These are phyloP conservation scores for Alternaria gaisen DNA, from an alignment of 2,329 filamentous ascomycete species.

Conservation along the genomic window DNA sequence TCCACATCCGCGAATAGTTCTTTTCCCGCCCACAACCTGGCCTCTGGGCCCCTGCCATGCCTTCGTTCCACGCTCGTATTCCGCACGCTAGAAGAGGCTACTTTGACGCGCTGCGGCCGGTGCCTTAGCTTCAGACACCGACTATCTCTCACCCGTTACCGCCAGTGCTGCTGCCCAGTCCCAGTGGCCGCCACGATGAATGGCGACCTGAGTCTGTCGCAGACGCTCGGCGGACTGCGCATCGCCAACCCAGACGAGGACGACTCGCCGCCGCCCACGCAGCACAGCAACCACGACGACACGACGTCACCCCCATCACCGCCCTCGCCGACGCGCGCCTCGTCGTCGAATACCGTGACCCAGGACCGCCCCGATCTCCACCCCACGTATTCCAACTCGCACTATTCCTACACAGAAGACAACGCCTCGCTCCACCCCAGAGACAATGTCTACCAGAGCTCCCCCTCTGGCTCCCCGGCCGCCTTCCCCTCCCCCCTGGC, in stretches of 20 bases:
- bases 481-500: slow-evolving; percentile 38
- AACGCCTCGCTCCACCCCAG: slow-evolving; percentile 53
- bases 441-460: slow-evolving; percentile 49
- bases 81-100: slow-evolving; percentile 26
- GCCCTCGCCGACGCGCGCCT: slow-evolving; percentile 31
- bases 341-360: slow-evolving; percentile 52
- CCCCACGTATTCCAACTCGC: slow-evolving; percentile 14
- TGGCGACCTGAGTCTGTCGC: slow-evolving; percentile 89
- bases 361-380: slow-evolving; percentile 38
- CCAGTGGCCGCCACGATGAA: slow-evolving; percentile 69
- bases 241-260: slow-evolving; percentile 95
- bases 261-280: slow-evolving; percentile 48
- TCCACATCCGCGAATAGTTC: slow-evolving; percentile 27
- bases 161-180: slow-evolving; percentile 30
- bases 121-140: slow-evolving; percentile 30
- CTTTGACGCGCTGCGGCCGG: slow-evolving; percentile 30
- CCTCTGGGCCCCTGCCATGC: slow-evolving; percentile 44
- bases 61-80: slow-evolving; percentile 26
- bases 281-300: slow-evolving; percentile 8
- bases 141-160: slow-evolving; percentile 29
- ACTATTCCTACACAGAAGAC: slow-evolving; percentile 22
- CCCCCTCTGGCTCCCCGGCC: slow-evolving; percentile 37
- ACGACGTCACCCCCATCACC: slow-evolving; percentile 36
- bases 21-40: slow-evolving; percentile 30
- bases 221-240: slow-evolving; percentile 90